Conservation (phyloP, 2,329 filamentous ascomycete genomes). For the Aureobasidium zeae region DNA sequence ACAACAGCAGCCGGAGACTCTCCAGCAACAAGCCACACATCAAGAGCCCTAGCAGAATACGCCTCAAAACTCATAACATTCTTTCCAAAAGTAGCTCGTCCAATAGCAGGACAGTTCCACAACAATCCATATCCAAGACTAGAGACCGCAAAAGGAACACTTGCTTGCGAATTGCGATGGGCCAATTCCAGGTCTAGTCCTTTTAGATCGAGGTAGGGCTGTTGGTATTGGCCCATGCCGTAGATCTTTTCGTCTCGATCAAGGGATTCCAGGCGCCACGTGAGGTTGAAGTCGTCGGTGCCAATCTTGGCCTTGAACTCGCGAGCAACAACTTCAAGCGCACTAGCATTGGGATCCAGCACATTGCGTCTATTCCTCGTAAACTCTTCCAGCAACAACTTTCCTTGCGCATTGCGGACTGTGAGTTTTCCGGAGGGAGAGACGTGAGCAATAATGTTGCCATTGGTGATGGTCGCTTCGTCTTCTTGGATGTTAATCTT, state of each 20-base stretch:
- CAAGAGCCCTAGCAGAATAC: slow-evolving; percentile 46
- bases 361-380: slow-evolving; percentile 42
- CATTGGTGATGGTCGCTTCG: slow-evolving; percentile 38
- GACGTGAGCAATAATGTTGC: slow-evolving; percentile 40
- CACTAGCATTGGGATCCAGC: slow-evolving; percentile 49
- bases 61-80: slow-evolving; percentile 56
- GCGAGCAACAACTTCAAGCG: slow-evolving; percentile 47
- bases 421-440: slow-evolving; percentile 43
- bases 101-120: slow-evolving; percentile 58
- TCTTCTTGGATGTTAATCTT: slow-evolving; percentile 25
- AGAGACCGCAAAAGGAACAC: slow-evolving; percentile 53
- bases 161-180: slow-evolving; percentile 58
- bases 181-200: slow-evolving; percentile 54
- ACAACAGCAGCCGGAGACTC: slow-evolving; percentile 48
- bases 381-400: slow-evolving; percentile 45
- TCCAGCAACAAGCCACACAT: slow-evolving; percentile 57
- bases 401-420: slow-evolving; percentile 36
- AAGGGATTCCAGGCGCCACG: slow-evolving; percentile 49
- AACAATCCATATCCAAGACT: slow-evolving; percentile 54
- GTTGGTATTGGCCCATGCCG: slow-evolving; percentile 62
- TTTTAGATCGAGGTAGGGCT: slow-evolving; percentile 54
- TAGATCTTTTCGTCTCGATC: slow-evolving; percentile 51
- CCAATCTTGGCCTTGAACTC: slow-evolving; percentile 49
- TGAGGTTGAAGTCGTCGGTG: slow-evolving; percentile 45
- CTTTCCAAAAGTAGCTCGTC: slow-evolving; percentile 51